phyloP scores from a whole-genome alignment of 2,329 filamentous ascomycete genomes.

The Fusarium kyushuense region DNA sequence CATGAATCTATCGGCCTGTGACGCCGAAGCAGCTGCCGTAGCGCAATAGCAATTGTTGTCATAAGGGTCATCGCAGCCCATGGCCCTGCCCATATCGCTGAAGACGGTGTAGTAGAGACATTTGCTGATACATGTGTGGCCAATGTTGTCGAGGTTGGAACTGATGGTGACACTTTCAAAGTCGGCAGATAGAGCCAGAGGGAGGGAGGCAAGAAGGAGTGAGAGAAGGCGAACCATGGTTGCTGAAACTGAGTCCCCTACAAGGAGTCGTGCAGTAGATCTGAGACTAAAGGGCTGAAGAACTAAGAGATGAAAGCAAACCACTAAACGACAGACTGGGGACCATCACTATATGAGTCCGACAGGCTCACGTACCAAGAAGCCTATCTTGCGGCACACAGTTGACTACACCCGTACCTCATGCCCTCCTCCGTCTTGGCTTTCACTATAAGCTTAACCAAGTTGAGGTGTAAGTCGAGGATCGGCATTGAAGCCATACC shows the following conservation, averaged over 20 bases:
- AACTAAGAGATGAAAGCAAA: background rate
- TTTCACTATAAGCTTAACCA: background rate
- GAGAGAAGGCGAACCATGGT: conserved; percentile 28
- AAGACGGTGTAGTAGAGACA: conserved; percentile 37
- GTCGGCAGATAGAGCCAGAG: conserved; percentile 12
- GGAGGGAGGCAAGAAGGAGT: conserved; percentile 17
- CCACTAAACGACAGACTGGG: background rate
- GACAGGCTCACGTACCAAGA: background rate
- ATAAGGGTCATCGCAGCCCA: conserved; percentile 44
- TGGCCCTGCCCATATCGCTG: conserved; percentile 38
- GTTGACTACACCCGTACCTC: conserved; percentile 1
- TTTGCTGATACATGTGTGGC: conserved; percentile 39
- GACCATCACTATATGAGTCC: conserved; percentile 19
- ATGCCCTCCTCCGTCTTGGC: background rate
- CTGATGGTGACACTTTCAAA: conserved; percentile 40
- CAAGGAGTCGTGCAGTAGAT: background rate
- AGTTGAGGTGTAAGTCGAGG: conserved; percentile 9
- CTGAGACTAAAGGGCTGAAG: background rate
- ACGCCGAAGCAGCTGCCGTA: conserved; percentile 36
- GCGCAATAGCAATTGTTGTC: conserved; percentile 48
- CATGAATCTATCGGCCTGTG: conserved; percentile 38
- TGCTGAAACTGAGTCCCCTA: background rate
- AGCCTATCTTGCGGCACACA: conserved; percentile 14
- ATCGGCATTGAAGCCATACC: conserved; percentile 11
- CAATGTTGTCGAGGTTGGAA: conserved; percentile 18